Evolutionary conservation across 2,329 filamentous ascomycete genomes (phyloP).

Genomic region (Arthrobotrys sinensis): DNA sequence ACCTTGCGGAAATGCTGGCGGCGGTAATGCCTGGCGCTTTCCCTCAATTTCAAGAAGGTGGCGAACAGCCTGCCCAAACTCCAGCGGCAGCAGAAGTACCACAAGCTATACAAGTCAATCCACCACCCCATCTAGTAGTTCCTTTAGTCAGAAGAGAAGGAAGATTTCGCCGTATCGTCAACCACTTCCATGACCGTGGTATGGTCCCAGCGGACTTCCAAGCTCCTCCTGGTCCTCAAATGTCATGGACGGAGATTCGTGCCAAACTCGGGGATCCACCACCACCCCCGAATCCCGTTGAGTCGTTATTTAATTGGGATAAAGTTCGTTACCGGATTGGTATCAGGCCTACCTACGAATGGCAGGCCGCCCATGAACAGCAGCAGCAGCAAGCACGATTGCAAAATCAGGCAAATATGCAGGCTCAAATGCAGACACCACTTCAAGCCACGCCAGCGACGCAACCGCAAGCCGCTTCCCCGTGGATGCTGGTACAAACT

Average conservation of each 20-base stretch:
- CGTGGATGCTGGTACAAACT: slow-evolving; percentile 5
- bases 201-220: slow-evolving; percentile 4
- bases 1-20: neutral
- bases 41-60: neutral
- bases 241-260: slow-evolving; percentile 21
- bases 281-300: neutral
- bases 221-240: neutral
- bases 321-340: slow-evolving; percentile 7
- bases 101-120: neutral
- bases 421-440: neutral
- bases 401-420: neutral
- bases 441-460: neutral
- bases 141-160: neutral
- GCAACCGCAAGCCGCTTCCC: neutral
- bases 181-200: neutral
- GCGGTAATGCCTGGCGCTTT: neutral
- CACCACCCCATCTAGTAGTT: neutral
- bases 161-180: neutral
- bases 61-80: neutral
- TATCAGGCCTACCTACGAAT: neutral
- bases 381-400: neutral
- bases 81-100: neutral
- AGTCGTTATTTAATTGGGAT: neutral
- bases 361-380: neutral
- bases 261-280: neutral